These are phyloP conservation scores for Hypoxylon sp. DNA, from an alignment of 2,329 filamentous ascomycete genomes.

Conservation along the genomic window DNA sequence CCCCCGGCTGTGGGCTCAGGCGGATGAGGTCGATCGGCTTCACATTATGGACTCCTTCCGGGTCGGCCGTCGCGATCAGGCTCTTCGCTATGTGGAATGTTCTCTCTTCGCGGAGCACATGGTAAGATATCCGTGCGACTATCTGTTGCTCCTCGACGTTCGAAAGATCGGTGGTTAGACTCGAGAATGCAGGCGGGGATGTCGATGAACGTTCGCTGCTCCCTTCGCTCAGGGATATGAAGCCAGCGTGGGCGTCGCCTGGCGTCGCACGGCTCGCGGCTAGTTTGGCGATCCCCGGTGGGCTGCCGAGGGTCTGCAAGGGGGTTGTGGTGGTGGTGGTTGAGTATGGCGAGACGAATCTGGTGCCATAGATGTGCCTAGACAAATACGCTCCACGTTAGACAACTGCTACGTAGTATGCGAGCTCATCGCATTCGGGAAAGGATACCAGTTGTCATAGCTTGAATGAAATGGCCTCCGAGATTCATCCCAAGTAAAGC, in stretches of 20 bases:
- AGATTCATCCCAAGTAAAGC: constrained; percentile 83
- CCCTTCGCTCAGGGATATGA: constrained; percentile 58
- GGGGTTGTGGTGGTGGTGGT: constrained; percentile 65
- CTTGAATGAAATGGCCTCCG: constrained; percentile 72
- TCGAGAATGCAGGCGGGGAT: constrained; percentile 54
- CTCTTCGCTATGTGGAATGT: constrained; percentile 87
- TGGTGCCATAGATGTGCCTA: constrained; percentile 78
- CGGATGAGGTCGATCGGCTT: constrained; percentile 85
- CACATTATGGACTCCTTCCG: constrained; percentile 81
- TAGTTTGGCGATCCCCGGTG: constrained; percentile 61
- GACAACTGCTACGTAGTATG: constrained; percentile 29
- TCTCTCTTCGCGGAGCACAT: constrained; percentile 86
- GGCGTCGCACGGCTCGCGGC: constrained; percentile 62
- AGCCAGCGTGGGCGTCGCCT: constrained; percentile 58
- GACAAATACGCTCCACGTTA: constrained; percentile 43
- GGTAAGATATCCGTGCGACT: constrained; percentile 85
- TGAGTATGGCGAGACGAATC: constrained; percentile 67
- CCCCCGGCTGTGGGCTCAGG: constrained; percentile 76
- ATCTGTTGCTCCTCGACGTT: constrained; percentile 74
- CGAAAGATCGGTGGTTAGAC: constrained; percentile 64
- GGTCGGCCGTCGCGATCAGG: constrained; percentile 79
- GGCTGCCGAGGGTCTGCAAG: constrained; percentile 61
- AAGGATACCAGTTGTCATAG: constrained; percentile 86
- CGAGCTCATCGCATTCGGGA: constrained; percentile 37
- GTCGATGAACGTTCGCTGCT: constrained; percentile 58